Evolutionary conservation across 805 yeast species (phyloP).

Genomic region (Hanseniaspora pseudoguilliermondii): DNA sequence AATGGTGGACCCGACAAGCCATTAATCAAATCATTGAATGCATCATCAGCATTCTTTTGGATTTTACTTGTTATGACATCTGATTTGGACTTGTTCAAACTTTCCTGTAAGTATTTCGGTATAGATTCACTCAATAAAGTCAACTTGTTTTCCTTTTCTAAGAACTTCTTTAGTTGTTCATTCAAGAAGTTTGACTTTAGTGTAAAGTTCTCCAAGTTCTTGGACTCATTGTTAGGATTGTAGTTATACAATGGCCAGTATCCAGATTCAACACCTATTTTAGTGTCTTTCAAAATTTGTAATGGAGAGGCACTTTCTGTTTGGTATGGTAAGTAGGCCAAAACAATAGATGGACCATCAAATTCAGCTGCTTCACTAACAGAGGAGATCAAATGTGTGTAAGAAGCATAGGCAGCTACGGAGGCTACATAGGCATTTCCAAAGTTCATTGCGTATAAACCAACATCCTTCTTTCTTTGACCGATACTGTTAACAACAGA

Average conservation of each 20-base stretch:
- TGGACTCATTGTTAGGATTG: slow-evolving; percentile 44
- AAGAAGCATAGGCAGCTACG: slow-evolving; percentile 84
- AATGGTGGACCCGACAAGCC: slow-evolving; percentile 89
- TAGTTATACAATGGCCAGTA: slow-evolving; percentile 91
- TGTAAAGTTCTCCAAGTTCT: slow-evolving; percentile 46
- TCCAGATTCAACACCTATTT: slow-evolving; percentile 83
- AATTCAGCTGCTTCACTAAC: slow-evolving; percentile 79
- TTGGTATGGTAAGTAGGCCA: slow-evolving; percentile 75
- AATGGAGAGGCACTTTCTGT: slow-evolving; percentile 56
- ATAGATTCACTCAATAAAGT: slow-evolving; percentile 56
- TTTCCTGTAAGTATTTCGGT: slow-evolving; percentile 45
- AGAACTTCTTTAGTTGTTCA: slow-evolving; percentile 61
- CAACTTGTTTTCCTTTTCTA: slow-evolving; percentile 81
- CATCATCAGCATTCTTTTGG: slow-evolving; percentile 56
- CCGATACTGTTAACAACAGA: slow-evolving; percentile 24
- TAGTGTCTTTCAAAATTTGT: slow-evolving; percentile 71
- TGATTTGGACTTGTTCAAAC: slow-evolving; percentile 57
- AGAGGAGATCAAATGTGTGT: slow-evolving; percentile 83
- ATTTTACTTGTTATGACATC: slow-evolving; percentile 48
- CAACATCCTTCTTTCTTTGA: slow-evolving; percentile 76
- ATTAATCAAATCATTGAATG: slow-evolving; percentile 63
- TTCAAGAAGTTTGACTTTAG: slow-evolving; percentile 75
- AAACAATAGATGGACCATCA: slow-evolving; percentile 80
- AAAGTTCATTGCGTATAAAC: slow-evolving; percentile 87
- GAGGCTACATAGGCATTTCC: slow-evolving; percentile 86